Conservation (phyloP, 2,329 filamentous ascomycete genomes). For the Fusarium marasasianum region DNA sequence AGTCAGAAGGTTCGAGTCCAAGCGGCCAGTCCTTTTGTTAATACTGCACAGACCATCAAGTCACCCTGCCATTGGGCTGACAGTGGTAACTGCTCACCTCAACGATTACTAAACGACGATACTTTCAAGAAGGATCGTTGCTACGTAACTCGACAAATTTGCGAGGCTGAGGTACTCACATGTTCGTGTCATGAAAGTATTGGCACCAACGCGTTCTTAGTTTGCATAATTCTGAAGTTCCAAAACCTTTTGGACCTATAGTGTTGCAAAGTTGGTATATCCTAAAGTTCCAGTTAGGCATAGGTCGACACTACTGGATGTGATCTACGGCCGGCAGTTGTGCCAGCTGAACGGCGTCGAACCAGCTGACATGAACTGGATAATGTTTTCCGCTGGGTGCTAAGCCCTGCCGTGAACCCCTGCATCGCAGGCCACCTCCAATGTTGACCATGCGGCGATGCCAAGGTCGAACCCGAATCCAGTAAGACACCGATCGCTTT, state of each 20-base stretch:
- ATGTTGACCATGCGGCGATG: rapidly evolving
- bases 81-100: rapidly evolving
- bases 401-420: not conserved
- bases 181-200: not conserved
- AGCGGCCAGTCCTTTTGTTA: not conserved
- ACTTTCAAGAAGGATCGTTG: not conserved
- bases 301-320: rapidly evolving
- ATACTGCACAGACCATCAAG: not conserved
- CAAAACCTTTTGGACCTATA: rapidly evolving
- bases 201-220: rapidly evolving
- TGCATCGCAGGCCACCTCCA: not conserved
- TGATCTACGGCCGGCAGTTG: not conserved
- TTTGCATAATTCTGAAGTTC: rapidly evolving
- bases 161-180: not conserved
- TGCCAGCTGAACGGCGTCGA: not conserved
- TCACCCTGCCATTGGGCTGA: no score
- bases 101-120: not conserved
- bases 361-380: not conserved
- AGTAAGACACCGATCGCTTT: not conserved
- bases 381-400: not conserved
- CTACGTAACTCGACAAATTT: not conserved
- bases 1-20: not conserved
- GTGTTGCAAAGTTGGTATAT: not conserved
- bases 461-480: rapidly evolving
- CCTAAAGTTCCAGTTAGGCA: rapidly evolving